Base-by-base conservation (phyloP, 2,329 filamentous ascomycete species). In the Chrysoporthe austroafricana region DNA sequence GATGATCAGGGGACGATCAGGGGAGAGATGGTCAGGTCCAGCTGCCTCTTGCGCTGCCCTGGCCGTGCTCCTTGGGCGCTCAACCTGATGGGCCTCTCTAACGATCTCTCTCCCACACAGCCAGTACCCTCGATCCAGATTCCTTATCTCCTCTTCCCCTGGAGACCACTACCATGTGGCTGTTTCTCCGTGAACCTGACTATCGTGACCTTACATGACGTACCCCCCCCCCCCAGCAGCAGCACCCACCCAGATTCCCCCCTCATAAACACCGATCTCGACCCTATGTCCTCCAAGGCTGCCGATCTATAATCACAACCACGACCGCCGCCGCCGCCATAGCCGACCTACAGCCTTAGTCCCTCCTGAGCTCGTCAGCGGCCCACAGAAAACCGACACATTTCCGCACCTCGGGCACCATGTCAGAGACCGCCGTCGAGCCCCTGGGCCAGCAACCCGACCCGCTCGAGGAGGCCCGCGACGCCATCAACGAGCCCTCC, bases 391-490 rank as follows among this genome's bases (percentile, higher is more conserved):
- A 44, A 61, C 44, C 44, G 13, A 26, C 39, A 26, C 26, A 32
- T 6, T 18, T 48, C 36, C 36, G 9, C 36, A 9, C 36, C 36
- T 39, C 36, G 6, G 6, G 36, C 36, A 39, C 36, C 11, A 26
- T 69, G 67, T 66, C 67, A 48, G 67, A 69, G 43, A 58, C 48
- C 32, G 68, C 68, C 58, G 66, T 64, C 36, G 68, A 61, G 32
- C 60, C 68, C 7, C 32, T 69, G 62, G 68, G 65, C 39, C 65
- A 65, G 59, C 63, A 70, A 63, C 69, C 66, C 57, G 63, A 70
- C 44, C 59, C 64, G 5, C 9, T 34, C 8, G 65, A 68, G 46
- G 68, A 69, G 52, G 58, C 68, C 39, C 56, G 32, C 3, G 65
- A 67, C 13, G 68, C 68, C 3, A 1, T 44, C 36, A 39, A 43